Evolutionary conservation across 768 basidiomycete genomes (phyloP).

Genomic region (Termitomyces sp.): DNA sequence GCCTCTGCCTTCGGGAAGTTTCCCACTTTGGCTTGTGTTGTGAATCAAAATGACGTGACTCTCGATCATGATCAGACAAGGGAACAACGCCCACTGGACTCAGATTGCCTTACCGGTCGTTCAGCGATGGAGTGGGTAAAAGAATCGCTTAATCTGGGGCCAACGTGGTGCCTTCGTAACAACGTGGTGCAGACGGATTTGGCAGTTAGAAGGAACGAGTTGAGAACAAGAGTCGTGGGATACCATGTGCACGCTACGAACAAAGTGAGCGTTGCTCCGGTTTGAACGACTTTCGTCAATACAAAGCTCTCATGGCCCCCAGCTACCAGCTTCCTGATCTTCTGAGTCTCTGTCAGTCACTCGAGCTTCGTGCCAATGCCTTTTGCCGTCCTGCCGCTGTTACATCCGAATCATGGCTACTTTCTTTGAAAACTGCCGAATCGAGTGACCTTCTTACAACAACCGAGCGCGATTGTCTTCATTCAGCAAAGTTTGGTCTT

Average conservation of each 20-base stretch:
- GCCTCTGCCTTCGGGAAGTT: not conserved
- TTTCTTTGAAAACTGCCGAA: slow-evolving; percentile 12
- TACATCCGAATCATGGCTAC: slow-evolving; percentile 27
- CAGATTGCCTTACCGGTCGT: slow-evolving; percentile 1
- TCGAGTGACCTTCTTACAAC: slow-evolving; percentile 16
- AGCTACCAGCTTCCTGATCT: slow-evolving; percentile 41
- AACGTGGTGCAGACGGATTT: slow-evolving; percentile 7
- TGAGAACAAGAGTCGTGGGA: slow-evolving; percentile 3
- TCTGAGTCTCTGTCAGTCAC: slow-evolving; percentile 22
- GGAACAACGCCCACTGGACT: not conserved
- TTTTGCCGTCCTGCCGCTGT: slow-evolving; percentile 27
- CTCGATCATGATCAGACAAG: slow-evolving; percentile 16
- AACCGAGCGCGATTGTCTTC: slow-evolving; percentile 21
- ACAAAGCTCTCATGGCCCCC: slow-evolving; percentile 11
- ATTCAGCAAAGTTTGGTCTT: slow-evolving; percentile 35
- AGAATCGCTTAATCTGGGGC: not conserved
- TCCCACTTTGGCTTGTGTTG: not conserved
- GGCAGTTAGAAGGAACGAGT: not conserved
- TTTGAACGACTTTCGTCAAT: not conserved
- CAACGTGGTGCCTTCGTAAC: slow-evolving; percentile 12
- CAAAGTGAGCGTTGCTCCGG: slow-evolving; percentile 4
- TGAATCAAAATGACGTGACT: slow-evolving; percentile 9
- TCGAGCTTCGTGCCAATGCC: slow-evolving; percentile 33
- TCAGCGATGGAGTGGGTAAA: not conserved
- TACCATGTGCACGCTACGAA: no score